phyloP scores from a whole-genome alignment of 805 yeast species.

The Metschnikowia chrysomelidarum region DNA sequence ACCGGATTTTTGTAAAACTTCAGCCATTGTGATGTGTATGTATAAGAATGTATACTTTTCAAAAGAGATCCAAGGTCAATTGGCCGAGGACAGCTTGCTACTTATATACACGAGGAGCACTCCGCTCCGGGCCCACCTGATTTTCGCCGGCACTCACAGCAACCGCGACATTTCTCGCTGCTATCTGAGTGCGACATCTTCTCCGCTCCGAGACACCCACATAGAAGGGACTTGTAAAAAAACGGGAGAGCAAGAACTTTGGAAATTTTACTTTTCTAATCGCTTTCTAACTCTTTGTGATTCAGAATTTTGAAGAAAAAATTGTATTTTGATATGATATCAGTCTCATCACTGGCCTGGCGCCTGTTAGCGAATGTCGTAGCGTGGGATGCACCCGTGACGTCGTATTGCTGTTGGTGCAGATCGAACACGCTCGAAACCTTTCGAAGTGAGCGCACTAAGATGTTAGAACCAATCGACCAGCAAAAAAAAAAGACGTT shows the following conservation, averaged over 20 bases:
- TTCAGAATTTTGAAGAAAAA: no score
- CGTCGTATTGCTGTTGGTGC: slow-evolving; percentile 8
- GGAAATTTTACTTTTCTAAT: no score
- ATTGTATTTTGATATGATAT: background rate
- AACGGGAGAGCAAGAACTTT: no score
- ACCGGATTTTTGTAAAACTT: slow-evolving; percentile 75
- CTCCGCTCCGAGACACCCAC: slow-evolving; percentile 11
- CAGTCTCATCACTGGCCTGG: slow-evolving; percentile 1
- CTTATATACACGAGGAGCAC: slow-evolving; percentile 21
- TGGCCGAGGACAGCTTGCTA: slow-evolving; percentile 3
- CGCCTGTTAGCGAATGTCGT: slow-evolving; percentile 13
- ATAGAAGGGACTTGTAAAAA: no score
- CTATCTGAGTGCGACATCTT: slow-evolving; percentile 10
- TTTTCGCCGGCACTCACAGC: slow-evolving; percentile 7
- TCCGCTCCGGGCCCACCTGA: slow-evolving; percentile 21
- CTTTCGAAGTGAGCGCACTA: slow-evolving; percentile 1
- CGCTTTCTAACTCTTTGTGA: background rate
- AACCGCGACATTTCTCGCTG: slow-evolving; percentile 12
- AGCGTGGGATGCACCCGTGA: slow-evolving; percentile 8
- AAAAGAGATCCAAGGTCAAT: background rate
- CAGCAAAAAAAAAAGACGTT: background rate
- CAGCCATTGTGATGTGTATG: slow-evolving; percentile 17
- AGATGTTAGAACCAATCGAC: no score
- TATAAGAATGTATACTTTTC: slow-evolving; percentile 3
- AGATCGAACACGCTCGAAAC: slow-evolving; percentile 5